phyloP scores from a whole-genome alignment of 2,329 filamentous ascomycete genomes.

The Fusarium mexicanum region DNA sequence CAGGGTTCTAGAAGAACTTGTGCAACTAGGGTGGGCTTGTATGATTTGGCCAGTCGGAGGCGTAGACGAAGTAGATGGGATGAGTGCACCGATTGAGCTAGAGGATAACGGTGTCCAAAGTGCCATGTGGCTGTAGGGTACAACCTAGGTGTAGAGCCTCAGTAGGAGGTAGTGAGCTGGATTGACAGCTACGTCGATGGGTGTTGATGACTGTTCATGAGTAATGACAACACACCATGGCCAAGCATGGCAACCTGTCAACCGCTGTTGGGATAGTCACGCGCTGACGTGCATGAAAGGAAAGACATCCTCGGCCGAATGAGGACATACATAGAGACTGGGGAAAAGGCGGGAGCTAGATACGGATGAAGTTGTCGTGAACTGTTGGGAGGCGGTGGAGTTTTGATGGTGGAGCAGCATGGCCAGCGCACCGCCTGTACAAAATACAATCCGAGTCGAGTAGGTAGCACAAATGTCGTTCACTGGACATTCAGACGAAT shows the following conservation, averaged over 20 bases:
- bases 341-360: constrained; percentile 24
- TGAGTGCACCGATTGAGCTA: constrained; percentile 1
- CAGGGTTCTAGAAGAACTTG: constrained; percentile 36
- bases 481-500: constrained; percentile 5
- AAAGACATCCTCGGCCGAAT: constrained; percentile 31
- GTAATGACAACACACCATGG: constrained; percentile 18
- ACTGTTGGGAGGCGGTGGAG: constrained; percentile 38
- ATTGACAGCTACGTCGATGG: background rate
- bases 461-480: constrained; percentile 26
- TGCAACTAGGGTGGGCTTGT: constrained; percentile 7
- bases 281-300: constrained; percentile 42
- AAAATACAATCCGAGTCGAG: constrained; percentile 15
- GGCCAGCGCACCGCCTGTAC: constrained; percentile 39
- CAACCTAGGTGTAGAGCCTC: background rate
- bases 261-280: constrained; percentile 16
- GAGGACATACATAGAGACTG: constrained; percentile 17
- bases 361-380: constrained; percentile 33
- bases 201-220: background rate
- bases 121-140: background rate
- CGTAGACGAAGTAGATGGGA: background rate
- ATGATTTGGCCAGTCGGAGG: constrained; percentile 24
- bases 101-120: background rate
- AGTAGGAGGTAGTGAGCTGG: background rate
- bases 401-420: constrained; percentile 34
- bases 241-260: constrained; percentile 9